Conservation (phyloP, 2,329 filamentous ascomycete genomes). For the Coniochaeta prunicola region DNA sequence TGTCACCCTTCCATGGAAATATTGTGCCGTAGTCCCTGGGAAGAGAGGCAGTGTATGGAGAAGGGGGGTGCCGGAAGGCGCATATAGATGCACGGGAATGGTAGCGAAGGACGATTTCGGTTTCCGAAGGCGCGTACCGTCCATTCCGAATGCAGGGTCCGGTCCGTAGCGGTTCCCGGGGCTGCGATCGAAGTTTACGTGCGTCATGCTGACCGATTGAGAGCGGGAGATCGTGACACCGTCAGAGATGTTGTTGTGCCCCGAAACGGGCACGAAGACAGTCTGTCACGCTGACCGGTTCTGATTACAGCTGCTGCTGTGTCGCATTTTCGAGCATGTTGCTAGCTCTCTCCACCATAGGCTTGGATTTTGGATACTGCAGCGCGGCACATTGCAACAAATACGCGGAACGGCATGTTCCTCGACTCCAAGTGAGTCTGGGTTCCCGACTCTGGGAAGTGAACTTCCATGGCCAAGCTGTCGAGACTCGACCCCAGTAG, state of each 20-base stretch:
- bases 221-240: not conserved
- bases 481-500: not conserved
- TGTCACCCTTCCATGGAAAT: not conserved
- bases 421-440: not conserved
- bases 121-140: not conserved
- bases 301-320: not conserved
- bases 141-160: not conserved
- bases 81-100: not conserved
- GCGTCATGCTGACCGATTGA: not conserved
- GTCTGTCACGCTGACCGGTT: no score
- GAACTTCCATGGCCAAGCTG: not conserved
- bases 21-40: no score
- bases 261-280: no score
- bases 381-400: not conserved
- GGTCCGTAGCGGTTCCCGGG: not conserved
- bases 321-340: not conserved
- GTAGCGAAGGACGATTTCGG: not conserved
- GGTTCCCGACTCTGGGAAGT: not conserved
- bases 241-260: conserved; percentile 4
- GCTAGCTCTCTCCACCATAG: not conserved
- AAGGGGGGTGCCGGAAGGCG: not conserved
- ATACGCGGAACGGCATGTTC: not conserved
- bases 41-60: no score
- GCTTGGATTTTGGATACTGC: not conserved
- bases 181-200: not conserved